Evolutionary conservation across 495 filamentous ascomycete species (phyloP).

Genomic region (Diplogelasinospora grovesii): DNA sequence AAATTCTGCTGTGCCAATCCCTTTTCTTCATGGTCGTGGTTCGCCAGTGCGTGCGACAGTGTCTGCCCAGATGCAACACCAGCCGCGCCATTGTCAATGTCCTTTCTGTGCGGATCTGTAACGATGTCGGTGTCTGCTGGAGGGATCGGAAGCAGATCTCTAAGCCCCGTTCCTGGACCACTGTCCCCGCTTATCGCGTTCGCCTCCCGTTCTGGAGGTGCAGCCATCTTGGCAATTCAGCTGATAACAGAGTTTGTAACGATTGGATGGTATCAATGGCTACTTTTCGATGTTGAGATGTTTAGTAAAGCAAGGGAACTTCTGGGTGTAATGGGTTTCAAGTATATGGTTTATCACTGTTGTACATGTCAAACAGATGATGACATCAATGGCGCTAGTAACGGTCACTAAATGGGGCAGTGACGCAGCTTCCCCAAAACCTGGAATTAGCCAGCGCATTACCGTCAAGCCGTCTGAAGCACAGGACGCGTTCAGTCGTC

Average conservation of each 20-base stretch:
- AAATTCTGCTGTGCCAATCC: constrained; percentile 28
- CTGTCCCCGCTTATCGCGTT: constrained; percentile 14
- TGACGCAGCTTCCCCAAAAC: constrained; percentile 2
- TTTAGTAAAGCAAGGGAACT: too few relatives aligned
- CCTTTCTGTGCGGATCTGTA: constrained; percentile 13
- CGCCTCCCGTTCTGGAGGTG: neutral
- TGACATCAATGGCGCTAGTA: constrained; percentile 21
- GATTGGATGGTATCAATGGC: too few relatives aligned
- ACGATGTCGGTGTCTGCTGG: constrained; percentile 22
- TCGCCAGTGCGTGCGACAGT: constrained; percentile 32
- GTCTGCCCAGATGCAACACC: constrained; percentile 25
- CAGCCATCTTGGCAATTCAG: constrained; percentile 11
- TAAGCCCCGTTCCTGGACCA: constrained; percentile 19
- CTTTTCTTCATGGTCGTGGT: constrained; percentile 25
- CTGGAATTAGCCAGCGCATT: neutral
- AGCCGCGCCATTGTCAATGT: too few relatives aligned
- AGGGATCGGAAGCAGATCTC: constrained; percentile 31
- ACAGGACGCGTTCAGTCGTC: neutral
- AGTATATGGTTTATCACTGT: neutral
- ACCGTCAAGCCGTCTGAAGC: too few relatives aligned
- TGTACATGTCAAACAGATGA: constrained; percentile 6
- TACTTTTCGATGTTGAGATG: too few relatives aligned
- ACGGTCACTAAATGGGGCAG: neutral
- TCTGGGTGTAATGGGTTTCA: neutral
- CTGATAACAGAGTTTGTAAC: too few relatives aligned